Conservation (phyloP, 768 basidiomycete species). For the Glaciozyma antarctica region DNA sequence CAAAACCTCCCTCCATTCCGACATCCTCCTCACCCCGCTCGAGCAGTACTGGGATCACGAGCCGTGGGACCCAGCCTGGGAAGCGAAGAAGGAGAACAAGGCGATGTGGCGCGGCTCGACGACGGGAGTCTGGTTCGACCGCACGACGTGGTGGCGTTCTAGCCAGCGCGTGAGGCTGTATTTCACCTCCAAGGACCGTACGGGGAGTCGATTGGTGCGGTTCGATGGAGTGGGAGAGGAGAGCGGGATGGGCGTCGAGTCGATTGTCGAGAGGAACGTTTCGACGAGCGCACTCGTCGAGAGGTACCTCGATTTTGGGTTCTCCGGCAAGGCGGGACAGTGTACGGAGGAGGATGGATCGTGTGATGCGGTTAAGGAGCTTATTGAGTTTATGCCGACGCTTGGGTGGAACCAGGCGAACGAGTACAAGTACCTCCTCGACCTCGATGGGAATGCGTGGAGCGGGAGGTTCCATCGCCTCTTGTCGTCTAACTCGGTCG, state of each 20-base stretch:
- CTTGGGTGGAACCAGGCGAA: constrained; percentile 66
- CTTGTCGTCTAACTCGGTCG: constrained; percentile 38
- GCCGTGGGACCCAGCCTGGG: constrained; percentile 85
- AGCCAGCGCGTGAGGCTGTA: constrained; percentile 48
- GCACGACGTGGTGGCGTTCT: constrained; percentile 45
- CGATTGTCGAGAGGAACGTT: constrained; percentile 28
- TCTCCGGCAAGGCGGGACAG: constrained; percentile 59
- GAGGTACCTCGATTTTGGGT: constrained; percentile 79
- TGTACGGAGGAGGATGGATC: constrained; percentile 61
- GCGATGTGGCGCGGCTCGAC: constrained; percentile 96
- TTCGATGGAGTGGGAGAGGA: constrained; percentile 27
- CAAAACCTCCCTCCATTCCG: constrained; percentile 69
- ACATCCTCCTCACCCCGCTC: constrained; percentile 88
- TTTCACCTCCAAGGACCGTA: constrained; percentile 35
- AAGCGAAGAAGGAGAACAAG: constrained; percentile 62
- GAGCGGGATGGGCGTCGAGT: constrained; percentile 15
- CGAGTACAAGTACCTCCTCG: constrained; percentile 87
- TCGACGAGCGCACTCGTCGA: constrained; percentile 48
- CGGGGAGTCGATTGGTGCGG: constrained; percentile 21
- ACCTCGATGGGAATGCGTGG: constrained; percentile 65
- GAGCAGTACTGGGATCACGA: constrained; percentile 80
- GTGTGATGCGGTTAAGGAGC: constrained; percentile 44
- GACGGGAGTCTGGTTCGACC: constrained; percentile 61
- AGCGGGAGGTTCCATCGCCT: constrained; percentile 34
- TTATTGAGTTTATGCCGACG: constrained; percentile 57